phyloP scores from a whole-genome alignment of 306 rosid species.

The Cucurbita ficifolia region DNA sequence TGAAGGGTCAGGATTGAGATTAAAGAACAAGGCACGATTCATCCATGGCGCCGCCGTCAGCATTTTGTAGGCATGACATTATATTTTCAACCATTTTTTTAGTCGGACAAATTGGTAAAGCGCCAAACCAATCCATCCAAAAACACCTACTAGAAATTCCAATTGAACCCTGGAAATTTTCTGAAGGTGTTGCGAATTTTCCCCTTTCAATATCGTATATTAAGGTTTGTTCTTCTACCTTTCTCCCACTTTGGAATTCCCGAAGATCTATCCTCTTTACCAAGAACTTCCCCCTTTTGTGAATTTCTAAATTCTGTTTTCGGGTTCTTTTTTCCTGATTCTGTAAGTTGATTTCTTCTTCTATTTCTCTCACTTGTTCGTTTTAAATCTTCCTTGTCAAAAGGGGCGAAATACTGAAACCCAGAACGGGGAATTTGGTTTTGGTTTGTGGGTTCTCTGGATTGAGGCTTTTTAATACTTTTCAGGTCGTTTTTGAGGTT shows the following conservation, averaged over 20 bases:
- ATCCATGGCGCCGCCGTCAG: neutral
- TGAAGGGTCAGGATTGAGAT: neutral
- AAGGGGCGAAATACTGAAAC: neutral
- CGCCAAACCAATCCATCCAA: neutral
- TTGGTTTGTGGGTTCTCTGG: neutral
- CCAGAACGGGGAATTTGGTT: neutral
- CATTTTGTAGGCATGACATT: neutral
- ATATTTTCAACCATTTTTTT: neutral
- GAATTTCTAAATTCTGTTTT: neutral
- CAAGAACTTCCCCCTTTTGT: neutral
- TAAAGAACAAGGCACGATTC: neutral
- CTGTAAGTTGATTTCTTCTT: neutral
- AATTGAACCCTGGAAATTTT: neutral
- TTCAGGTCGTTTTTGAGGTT: neutral
- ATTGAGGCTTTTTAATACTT: neutral
- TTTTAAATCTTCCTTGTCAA: neutral
- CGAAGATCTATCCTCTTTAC: neutral
- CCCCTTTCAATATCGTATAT: neutral
- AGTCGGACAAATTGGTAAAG: neutral
- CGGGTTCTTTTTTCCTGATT: neutral
- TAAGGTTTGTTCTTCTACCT: neutral
- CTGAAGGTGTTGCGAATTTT: neutral
- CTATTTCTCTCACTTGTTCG: neutral
- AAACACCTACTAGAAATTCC: neutral
- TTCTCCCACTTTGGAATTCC: neutral